These are phyloP conservation scores for Cladophialophora exuberans DNA, from an alignment of 2,329 filamentous ascomycete genomes.

Conservation along the genomic window DNA sequence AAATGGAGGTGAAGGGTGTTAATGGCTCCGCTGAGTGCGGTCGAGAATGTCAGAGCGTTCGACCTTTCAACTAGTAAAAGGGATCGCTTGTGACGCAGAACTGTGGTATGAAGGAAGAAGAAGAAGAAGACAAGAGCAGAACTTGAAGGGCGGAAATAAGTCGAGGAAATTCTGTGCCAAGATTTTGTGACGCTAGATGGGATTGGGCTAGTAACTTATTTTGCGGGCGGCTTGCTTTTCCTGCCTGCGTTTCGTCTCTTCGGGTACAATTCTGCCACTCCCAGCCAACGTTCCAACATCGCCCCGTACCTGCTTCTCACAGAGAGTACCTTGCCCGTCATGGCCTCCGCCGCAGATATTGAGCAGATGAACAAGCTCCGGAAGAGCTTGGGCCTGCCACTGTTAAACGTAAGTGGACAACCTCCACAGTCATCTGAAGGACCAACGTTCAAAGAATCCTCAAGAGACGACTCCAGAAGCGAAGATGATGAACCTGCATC, in stretches of 20 bases:
- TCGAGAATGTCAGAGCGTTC: slow-evolving; percentile 23
- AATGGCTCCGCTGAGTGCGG: slow-evolving; percentile 25
- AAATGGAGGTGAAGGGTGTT: slow-evolving; percentile 18
- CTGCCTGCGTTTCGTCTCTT: neutral
- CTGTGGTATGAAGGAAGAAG: slow-evolving; percentile 12
- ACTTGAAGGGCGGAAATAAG: neutral
- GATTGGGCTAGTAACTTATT: neutral
- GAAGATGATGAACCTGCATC: slow-evolving; percentile 72
- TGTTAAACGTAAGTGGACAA: slow-evolving; percentile 32
- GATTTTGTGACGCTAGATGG: neutral
- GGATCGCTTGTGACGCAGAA: slow-evolving; percentile 26
- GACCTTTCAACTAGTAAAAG: slow-evolving; percentile 13
- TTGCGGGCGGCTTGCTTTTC: neutral
- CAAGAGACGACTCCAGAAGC: slow-evolving; percentile 41
- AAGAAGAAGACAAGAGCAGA: neutral
- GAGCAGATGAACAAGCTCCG: slow-evolving; percentile 37
- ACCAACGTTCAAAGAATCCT: slow-evolving; percentile 58
- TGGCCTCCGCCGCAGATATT: slow-evolving; percentile 31
- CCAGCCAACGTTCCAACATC: neutral
- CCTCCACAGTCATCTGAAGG: slow-evolving; percentile 40
- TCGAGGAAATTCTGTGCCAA: slow-evolving; percentile 4
- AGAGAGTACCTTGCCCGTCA: slow-evolving; percentile 11
- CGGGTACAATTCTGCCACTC: neutral
- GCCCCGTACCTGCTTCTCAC: too few relatives aligned
- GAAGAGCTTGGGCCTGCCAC: slow-evolving; percentile 34